These are phyloP conservation scores for Axilococcus clingmanii DNA, from an alignment of 139 green algal species.

Conservation along the genomic window DNA sequence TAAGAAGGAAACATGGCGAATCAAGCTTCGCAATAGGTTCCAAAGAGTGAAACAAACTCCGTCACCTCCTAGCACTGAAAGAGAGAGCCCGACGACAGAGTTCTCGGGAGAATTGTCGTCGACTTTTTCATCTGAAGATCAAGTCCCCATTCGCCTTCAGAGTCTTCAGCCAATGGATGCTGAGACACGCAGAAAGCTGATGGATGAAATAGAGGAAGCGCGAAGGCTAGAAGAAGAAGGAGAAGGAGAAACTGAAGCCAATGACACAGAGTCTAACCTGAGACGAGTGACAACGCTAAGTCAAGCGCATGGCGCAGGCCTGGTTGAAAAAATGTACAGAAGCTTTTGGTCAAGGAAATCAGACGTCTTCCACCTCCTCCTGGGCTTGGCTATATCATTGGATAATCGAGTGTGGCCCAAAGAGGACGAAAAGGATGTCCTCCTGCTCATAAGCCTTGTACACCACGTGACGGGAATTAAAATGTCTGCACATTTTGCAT, in stretches of 20 bases:
- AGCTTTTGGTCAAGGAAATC: slow-evolving; percentile 31
- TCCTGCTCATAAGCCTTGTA: slow-evolving; percentile 19
- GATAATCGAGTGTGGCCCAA: slow-evolving; percentile 23
- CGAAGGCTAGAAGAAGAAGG: not conserved
- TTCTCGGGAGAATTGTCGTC: too few relatives aligned
- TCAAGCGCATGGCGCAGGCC: not conserved
- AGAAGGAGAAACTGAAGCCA: not conserved
- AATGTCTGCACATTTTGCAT: slow-evolving; percentile 16
- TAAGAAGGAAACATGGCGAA: not conserved
- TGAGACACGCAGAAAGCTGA: not conserved
- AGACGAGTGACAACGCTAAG: too few relatives aligned
- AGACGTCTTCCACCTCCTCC: slow-evolving; percentile 37
- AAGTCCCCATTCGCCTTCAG: too few relatives aligned
- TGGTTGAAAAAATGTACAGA: slow-evolving; percentile 9
- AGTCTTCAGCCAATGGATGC: too few relatives aligned
- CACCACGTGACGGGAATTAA: slow-evolving; percentile 20
- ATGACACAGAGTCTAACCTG: not conserved
- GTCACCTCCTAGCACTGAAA: too few relatives aligned
- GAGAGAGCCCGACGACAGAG: too few relatives aligned
- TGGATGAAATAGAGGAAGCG: not conserved
- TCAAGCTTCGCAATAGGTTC: not conserved
- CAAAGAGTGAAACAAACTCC: too few relatives aligned
- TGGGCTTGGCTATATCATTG: slow-evolving; percentile 19
- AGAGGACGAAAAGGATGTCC: slow-evolving; percentile 17
- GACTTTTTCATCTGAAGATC: too few relatives aligned